A percentile compares a stretch with the other conserved stretches of the same genome.
phyloP scores from a whole-genome alignment of 805 yeast species.

The Kodamaea laetipori region DNA sequence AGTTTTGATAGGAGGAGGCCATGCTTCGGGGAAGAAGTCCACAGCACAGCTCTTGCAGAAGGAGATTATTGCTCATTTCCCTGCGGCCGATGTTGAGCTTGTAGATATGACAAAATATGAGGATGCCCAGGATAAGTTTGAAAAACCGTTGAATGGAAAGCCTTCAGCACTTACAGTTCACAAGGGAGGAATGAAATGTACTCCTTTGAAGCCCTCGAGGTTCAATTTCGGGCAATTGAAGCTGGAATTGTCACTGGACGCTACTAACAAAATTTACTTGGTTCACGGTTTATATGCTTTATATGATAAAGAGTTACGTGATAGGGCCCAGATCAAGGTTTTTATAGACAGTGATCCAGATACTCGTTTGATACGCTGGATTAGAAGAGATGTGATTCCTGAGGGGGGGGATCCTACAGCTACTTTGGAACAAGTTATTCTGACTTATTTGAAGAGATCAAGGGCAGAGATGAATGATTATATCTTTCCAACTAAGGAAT shows the following conservation, averaged over 20 bases:
- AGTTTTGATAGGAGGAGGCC: conserved; percentile 63
- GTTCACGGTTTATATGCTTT: conserved; percentile 83
- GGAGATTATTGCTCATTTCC: conserved; percentile 21
- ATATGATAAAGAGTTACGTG: conserved; percentile 58
- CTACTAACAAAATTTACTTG: conserved; percentile 31
- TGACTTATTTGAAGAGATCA: conserved; percentile 54
- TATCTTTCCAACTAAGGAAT: conserved; percentile 67
- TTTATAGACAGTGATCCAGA: conserved; percentile 87
- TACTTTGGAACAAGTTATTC: conserved; percentile 40
- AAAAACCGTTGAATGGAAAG: conserved; percentile 18
- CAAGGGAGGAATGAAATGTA: conserved; percentile 20
- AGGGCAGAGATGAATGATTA: conserved; percentile 68
- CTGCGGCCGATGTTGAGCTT: conserved; percentile 24
- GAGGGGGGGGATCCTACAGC: conserved; percentile 11
- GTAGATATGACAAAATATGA: conserved; percentile 50
- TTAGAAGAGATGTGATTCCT: conserved; percentile 44
- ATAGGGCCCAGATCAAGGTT: conserved; percentile 62
- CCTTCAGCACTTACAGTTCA: conserved; percentile 35
- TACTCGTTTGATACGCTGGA: conserved; percentile 79
- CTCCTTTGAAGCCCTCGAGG: conserved; percentile 41
- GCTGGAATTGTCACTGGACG: conserved; percentile 16
- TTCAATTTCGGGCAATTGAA: conserved; percentile 38
- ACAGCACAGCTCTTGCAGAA: conserved; percentile 39
- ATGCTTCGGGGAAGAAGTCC: conserved; percentile 55
- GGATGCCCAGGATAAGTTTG: conserved; percentile 24